phyloP scores from a whole-genome alignment of 2,329 filamentous ascomycete species.

The Hypoxylon rubiginosum region DNA sequence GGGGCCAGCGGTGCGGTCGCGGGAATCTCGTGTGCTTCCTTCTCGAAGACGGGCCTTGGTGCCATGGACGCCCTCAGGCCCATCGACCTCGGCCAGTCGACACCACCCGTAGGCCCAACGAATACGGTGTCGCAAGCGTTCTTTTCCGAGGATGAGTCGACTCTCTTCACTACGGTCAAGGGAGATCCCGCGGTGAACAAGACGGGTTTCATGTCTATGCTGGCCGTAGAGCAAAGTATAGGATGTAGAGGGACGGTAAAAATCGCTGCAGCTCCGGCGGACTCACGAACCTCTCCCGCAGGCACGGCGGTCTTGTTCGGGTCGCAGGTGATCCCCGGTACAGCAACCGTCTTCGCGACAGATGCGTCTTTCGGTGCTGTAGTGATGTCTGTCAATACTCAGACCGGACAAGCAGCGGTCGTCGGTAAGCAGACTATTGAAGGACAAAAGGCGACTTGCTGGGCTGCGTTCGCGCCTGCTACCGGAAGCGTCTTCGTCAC shows the following conservation, averaged over 20 bases:
- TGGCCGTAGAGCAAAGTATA: conserved; percentile 56
- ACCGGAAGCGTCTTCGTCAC: conserved; percentile 70
- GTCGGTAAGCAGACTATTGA: conserved; percentile 58
- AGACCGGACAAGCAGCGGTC: conserved; percentile 51
- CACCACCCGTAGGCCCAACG: conserved; percentile 68
- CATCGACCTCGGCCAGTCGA: conserved; percentile 67
- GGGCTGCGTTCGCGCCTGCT: conserved; percentile 63
- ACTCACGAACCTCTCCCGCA: conserved; percentile 58
- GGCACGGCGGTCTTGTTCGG: conserved; percentile 73
- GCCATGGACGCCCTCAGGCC: conserved; percentile 61
- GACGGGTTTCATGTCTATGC: conserved; percentile 68
- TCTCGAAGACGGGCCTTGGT: conserved; percentile 53
- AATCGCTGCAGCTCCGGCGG: conserved; percentile 44
- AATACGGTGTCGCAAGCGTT: conserved; percentile 73
- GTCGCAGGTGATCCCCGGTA: conserved; percentile 60
- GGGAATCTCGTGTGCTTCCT: conserved; percentile 48
- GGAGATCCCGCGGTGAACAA: conserved; percentile 68
- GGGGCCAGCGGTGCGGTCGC: conserved; percentile 54
- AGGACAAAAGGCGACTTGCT: conserved; percentile 70
- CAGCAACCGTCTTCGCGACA: conserved; percentile 64
- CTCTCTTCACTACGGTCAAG: conserved; percentile 70
- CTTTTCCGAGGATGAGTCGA: conserved; percentile 67
- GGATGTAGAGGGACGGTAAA: conserved; percentile 22
- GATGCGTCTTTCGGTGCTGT: conserved; percentile 71
- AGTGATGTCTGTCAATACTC: conserved; percentile 59